Base-by-base conservation (phyloP, 768 basidiomycete species). In the Trametes maxima region DNA sequence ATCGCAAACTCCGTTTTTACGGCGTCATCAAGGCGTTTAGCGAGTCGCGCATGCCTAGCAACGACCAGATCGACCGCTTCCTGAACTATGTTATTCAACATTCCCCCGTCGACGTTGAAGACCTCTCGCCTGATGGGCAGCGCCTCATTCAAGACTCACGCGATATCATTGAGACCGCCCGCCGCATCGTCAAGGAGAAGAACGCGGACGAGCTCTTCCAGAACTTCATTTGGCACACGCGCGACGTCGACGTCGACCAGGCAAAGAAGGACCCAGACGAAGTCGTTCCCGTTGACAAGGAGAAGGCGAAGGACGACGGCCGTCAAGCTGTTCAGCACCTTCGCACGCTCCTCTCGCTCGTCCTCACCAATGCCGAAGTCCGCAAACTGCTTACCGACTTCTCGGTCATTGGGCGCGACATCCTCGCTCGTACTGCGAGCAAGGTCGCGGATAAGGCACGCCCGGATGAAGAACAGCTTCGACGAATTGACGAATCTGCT, bases 121-220 rank as follows among this genome's bases (percentile, higher is more conserved):
- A 88, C 72, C 83, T 98, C 50, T 94, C 92, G 0, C 78, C 81
- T 0, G 90, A 92, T 14, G 94, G 95, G 63, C 81, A 77, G 61
- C 86, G 84, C 66, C 85, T 98, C 65, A 77, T 95, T 43, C 77
- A 84, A 54, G 94, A 97, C 70, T 73, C 81, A n/a, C 82, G 85
- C 45, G 86, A 92, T 49, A 91, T 97, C 70, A 80, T 96, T 68
- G 82, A 85, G 65, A 94, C 92, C 5, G 79, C 83, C 0, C 82
- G 87, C 13, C 67, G 82, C 42, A 86, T 94, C 59, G 85, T 95
- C n/a, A 69, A 78, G 50, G 81, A 89, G 67, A 97, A 96, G 84
- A 97, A 97, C 66, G 76, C 79, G 22, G 95, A 96, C 67, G 94
- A 98, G 76, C 82, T 98, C 42, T 81, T 97, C 73, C 96, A 98